Evolutionary conservation across 495 filamentous ascomycete species (phyloP), one percentile per base, ranked within the genome.

Genomic region (Clavariopsis aquatica): DNA sequence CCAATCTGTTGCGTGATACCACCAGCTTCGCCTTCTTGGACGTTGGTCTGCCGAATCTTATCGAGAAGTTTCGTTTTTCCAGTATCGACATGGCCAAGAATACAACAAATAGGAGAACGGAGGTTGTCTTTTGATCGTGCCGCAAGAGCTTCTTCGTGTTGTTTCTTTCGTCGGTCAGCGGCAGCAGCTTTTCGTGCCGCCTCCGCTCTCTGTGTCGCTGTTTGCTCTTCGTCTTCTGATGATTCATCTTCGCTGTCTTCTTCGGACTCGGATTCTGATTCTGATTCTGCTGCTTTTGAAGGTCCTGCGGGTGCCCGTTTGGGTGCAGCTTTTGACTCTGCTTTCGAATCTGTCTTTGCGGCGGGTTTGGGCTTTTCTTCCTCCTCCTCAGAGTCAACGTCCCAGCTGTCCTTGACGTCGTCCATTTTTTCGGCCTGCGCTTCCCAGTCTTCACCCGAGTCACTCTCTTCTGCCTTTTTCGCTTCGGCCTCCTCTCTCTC

Each of bases 1-100:
- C 95, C 95, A 74, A 99, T 99, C 78, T 99, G 95, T 79, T 99
- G 95, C 17, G 95, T 99, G 71, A 99, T 99, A 88, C 95, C 95
- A 79, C 95, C 95, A 41, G 95, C 95, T 87, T 99, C 95, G 63
- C 95, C 95, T 78, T 98, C 95, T 75, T 99, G 95, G 26, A 99
- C 95, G 73, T 98, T 98, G 53, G 95, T 99, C 78, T 96, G 93
- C 64, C 95, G 89, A 73, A 99, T 93, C 81, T 98, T 98, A 81
- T 99, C 95, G 56, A 99, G 82, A 60, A 99, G 80, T 80, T 99
- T 99, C 20, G 95, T 99, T 82, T 99, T 99, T 72, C 95, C 95
- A 41, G 95, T 99, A 86, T 99, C 95, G 82, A 99, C 95, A 83
- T 99, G 95, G 64, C 95, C 95, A 52, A 99, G 84, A 83, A 99